A percentile compares a stretch with the other conserved stretches of the same genome.
These are phyloP conservation scores for Dictyostelium intermedium DNA, from an alignment of 78 protist species.

Conservation along the genomic window DNA sequence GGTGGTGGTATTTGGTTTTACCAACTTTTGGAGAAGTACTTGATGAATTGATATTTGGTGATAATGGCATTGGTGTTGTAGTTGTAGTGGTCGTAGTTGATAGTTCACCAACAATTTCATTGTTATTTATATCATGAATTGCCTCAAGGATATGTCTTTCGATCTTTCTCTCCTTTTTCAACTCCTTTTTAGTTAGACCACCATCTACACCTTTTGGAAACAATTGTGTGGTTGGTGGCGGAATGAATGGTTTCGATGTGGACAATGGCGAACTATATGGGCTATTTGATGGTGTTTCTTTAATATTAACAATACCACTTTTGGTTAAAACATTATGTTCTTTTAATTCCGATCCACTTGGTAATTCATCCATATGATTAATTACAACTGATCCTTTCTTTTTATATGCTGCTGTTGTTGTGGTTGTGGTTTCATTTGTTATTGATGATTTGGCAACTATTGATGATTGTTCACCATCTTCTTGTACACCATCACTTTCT, in stretches of 20 bases:
- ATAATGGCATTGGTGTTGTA: neutral
- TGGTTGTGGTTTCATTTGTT: neutral
- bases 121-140: slow-evolving; percentile 4
- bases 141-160: slow-evolving; percentile 55
- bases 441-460: neutral
- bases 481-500: neutral
- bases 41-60: neutral
- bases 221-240: slow-evolving; percentile 9
- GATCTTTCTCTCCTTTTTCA: slow-evolving; percentile 45
- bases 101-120: neutral
- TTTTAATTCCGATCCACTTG: neutral
- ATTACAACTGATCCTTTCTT: neutral
- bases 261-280: neutral
- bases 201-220: neutral
- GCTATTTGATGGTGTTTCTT: neutral
- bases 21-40: neutral
- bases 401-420: neutral
- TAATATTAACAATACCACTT: neutral
- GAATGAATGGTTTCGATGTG: slow-evolving; percentile 9
- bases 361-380: neutral
- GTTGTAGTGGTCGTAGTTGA: neutral
- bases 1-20: neutral
- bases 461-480: neutral
- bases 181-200: neutral
- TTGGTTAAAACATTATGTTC: neutral